phyloP scores from a whole-genome alignment of 352 stramenopile species.

The Phytophthora lateralis region DNA sequence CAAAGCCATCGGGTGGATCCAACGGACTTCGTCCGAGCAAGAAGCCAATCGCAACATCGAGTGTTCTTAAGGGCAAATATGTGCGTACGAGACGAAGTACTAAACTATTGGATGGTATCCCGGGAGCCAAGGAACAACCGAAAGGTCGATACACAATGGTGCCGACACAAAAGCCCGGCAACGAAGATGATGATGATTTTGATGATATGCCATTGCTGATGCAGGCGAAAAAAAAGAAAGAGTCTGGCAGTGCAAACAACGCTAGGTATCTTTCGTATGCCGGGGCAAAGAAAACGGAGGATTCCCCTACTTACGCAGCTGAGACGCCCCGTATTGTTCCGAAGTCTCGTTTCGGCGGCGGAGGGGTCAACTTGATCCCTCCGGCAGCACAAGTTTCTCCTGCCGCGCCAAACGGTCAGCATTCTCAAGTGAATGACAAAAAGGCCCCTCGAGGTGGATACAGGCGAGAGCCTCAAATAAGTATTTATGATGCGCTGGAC shows the following conservation, averaged over 20 bases:
- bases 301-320: conserved; percentile 16
- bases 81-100: conserved; percentile 44
- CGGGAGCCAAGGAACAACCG: conserved; percentile 11
- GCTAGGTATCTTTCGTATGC: conserved; percentile 57
- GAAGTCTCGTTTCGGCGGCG: conserved; percentile 39
- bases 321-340: conserved; percentile 20
- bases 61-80: conserved; percentile 49
- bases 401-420: conserved; percentile 6
- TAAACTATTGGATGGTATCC: conserved; percentile 43
- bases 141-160: conserved; percentile 35
- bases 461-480: conserved; percentile 52
- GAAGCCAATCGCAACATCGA: conserved; percentile 34
- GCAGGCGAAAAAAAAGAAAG: conserved; percentile 34
- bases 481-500: conserved; percentile 63
- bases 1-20: conserved; percentile 36
- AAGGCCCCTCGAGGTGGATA: conserved; percentile 26
- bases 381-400: conserved; percentile 3
- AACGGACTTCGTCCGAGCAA: conserved; percentile 51
- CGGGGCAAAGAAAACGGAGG: conserved; percentile 34
- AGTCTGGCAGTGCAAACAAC: conserved; percentile 20
- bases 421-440: conserved; percentile 19
- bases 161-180: conserved; percentile 11
- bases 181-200: conserved; percentile 19
- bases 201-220: conserved; percentile 31
- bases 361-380: conserved; percentile 8